Base-by-base conservation (phyloP, 768 basidiomycete genomes). In the Lenzites betulinus region DNA sequence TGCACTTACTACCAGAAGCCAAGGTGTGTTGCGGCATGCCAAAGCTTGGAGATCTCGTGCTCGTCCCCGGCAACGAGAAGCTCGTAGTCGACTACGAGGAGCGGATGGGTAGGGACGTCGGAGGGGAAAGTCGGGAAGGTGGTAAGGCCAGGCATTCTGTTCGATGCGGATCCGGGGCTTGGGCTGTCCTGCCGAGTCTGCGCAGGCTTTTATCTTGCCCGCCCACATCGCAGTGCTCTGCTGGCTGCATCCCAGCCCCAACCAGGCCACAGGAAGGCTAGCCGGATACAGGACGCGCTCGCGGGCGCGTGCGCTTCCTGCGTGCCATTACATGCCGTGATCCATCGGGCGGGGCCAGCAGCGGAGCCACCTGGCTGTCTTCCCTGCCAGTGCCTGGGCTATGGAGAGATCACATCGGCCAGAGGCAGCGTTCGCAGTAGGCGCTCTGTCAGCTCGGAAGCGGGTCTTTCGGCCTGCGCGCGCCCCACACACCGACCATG, bases 1-100 rank as follows among this genome's bases (percentile, higher is more conserved):
- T 30, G 13, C 54, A 81, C 84, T 69, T 67, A 85, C 83, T 86
- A 87, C 83, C 85, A 89, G 69, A 89, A 88, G 2, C 86, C 85
- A 1, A 87, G 75, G 46, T 79, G 75, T 0, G 81, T 85, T 8
- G 80, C 82, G 1, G 85, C 85, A 48, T 79, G 71, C 82, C 82
- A 86, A 1, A 89, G 76, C 50, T 73, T 75, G 36, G 81, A 76
- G 8, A 80, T 76, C 66, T 87, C 85, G 5, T 62, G 42, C 5
- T 66, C 51, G 54, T 84, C 77, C 0, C 78, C 69, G 0, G 71
- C 71, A 41, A 75, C 71, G 51, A 88, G 69, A 7, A 83, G 74
- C 22, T 73, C 67, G 58, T 81, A 87, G 73, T 86, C 84, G 42
- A 87, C 74, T 49, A 86, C 69, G 25, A 85, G 75, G 28, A 87